phyloP scores from a whole-genome alignment of 139 green algal species.

The Nannochloris sp. region DNA sequence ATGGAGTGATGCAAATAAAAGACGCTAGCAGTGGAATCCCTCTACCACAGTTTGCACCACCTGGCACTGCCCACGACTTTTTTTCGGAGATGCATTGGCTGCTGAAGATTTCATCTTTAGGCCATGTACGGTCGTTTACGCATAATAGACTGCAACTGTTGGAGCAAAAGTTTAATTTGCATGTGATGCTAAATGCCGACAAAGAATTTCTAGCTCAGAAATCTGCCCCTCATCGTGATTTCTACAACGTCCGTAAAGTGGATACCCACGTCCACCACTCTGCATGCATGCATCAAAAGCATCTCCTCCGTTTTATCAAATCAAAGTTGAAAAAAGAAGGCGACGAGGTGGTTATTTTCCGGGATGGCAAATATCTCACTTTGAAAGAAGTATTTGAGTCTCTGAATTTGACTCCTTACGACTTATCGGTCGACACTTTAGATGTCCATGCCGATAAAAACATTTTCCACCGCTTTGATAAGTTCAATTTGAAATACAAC shows the following conservation, averaged over 20 bases:
- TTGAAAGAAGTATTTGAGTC: slow-evolving; percentile 83
- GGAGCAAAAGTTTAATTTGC: slow-evolving; percentile 96
- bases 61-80: slow-evolving; percentile 77
- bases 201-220: slow-evolving; percentile 98
- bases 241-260: slow-evolving; percentile 99
- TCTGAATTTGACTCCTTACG: slow-evolving; percentile 70
- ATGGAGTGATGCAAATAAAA: slow-evolving; percentile 87
- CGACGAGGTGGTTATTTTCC: slow-evolving; percentile 87
- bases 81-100: slow-evolving; percentile 88
- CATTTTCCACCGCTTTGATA: slow-evolving; percentile 95
- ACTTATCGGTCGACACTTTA: slow-evolving; percentile 96
- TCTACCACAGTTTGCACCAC: slow-evolving; percentile 24
- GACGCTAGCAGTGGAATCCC: too few relatives aligned
- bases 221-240: slow-evolving; percentile 92
- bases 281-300: slow-evolving; percentile 99
- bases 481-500: slow-evolving; percentile 99
- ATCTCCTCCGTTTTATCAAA: slow-evolving; percentile 99
- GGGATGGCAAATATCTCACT: slow-evolving; percentile 94
- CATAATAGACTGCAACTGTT: slow-evolving; percentile 94
- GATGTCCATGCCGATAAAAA: slow-evolving; percentile 99
- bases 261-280: slow-evolving; percentile 85
- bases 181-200: slow-evolving; percentile 98
- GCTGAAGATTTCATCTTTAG: slow-evolving; percentile 50
- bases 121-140: slow-evolving; percentile 85
- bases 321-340: slow-evolving; percentile 95